Conservation (phyloP, 2,329 filamentous ascomycete genomes). For the Aureobasidium sp. region DNA sequence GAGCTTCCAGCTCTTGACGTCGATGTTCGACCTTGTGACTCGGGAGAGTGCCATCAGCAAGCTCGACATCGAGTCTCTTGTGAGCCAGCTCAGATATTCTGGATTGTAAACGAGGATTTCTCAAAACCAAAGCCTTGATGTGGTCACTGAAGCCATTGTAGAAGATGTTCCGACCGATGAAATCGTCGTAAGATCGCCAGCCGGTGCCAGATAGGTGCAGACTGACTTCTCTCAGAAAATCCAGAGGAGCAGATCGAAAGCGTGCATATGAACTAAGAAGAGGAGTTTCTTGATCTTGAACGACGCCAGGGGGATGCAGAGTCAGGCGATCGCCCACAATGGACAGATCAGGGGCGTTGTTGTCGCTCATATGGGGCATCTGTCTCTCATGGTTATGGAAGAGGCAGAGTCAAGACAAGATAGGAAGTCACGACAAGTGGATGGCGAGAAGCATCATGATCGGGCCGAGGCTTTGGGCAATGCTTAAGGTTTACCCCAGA, state of each 20-base stretch:
- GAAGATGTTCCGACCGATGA: slow-evolving; percentile 88
- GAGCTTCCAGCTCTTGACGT: slow-evolving; percentile 59
- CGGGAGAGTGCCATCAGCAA: slow-evolving; percentile 60
- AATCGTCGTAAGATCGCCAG: slow-evolving; percentile 88
- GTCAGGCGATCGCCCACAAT: slow-evolving; percentile 40
- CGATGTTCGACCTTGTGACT: slow-evolving; percentile 46
- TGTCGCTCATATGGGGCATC: not conserved
- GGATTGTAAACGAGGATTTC: slow-evolving; percentile 63
- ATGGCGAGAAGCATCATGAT: not conserved
- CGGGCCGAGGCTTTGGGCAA: not conserved
- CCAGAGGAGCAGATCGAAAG: slow-evolving; percentile 65
- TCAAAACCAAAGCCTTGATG: slow-evolving; percentile 73
- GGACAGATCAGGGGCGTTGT: slow-evolving; percentile 39
- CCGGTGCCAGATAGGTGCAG: slow-evolving; percentile 87
- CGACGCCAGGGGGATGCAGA: slow-evolving; percentile 39
- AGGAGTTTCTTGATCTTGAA: slow-evolving; percentile 48
- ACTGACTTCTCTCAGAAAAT: slow-evolving; percentile 89
- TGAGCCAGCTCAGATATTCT: slow-evolving; percentile 73
- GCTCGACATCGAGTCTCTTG: slow-evolving; percentile 66
- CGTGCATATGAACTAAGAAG: slow-evolving; percentile 78
- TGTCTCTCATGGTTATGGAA: not conserved
- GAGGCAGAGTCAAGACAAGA: not conserved
- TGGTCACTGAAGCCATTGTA: slow-evolving; percentile 87
- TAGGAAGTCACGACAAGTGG: not conserved
- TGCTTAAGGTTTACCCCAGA: slow-evolving; percentile 7